phyloP scores from a whole-genome alignment of 1,139 yeast genomes.

The Pichia sp. region DNA sequence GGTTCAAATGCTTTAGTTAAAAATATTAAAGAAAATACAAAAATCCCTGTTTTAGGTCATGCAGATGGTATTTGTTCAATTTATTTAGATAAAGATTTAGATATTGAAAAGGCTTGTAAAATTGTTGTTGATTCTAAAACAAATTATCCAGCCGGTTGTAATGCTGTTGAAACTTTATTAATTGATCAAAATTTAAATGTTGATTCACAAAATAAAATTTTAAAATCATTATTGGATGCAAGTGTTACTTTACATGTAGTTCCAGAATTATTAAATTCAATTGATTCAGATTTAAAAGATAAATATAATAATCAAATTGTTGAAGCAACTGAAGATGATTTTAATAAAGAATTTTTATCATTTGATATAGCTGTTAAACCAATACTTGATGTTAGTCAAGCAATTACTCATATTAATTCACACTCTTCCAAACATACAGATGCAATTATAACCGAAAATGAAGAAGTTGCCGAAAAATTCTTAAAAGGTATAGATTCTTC shows the following conservation, averaged over 20 bases:
- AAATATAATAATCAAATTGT: constrained; percentile 29
- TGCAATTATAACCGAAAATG: constrained; percentile 73
- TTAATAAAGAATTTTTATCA: constrained; percentile 77
- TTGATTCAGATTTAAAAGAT: constrained; percentile 22
- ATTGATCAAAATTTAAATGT: constrained; percentile 47
- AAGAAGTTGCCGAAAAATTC: constrained; percentile 65
- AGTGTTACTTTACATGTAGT: constrained; percentile 70
- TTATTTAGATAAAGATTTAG: constrained; percentile 72
- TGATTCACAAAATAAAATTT: constrained; percentile 33
- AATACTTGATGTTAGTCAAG: constrained; percentile 55
- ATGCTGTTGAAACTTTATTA: constrained; percentile 85
- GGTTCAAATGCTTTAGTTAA: constrained; percentile 91
- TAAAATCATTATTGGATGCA: constrained; percentile 49
- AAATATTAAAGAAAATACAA: constrained; percentile 76
- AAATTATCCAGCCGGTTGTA: constrained; percentile 97
- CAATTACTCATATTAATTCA: constrained; percentile 74
- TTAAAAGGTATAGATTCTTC: constrained; percentile 87
- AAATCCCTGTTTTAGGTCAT: constrained; percentile 96
- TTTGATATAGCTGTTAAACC: constrained; percentile 71
- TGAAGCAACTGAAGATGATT: constrained; percentile 53
- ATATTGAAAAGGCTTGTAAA: constrained; percentile 65
- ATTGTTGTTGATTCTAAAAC: constrained; percentile 85
- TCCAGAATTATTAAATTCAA: constrained; percentile 39
- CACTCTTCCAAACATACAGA: constrained; percentile 98
- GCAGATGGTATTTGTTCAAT: constrained; percentile 97